These are phyloP conservation scores for Drosera capensis DNA, from an alignment of 148 eudicot species.

Conservation along the genomic window DNA sequence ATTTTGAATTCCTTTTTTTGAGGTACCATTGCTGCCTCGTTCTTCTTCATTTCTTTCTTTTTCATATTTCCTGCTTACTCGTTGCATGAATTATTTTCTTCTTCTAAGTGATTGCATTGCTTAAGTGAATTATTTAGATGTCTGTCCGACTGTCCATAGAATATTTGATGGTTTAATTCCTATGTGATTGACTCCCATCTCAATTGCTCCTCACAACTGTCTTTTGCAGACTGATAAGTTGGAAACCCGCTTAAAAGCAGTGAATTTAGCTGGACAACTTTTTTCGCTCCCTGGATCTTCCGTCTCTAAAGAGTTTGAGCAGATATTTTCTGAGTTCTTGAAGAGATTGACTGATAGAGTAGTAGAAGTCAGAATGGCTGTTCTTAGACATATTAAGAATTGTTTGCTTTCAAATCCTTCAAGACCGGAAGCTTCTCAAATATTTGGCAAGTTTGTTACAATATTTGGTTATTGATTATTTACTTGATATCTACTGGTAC, in stretches of 20 bases:
- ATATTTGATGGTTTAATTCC: too few relatives aligned
- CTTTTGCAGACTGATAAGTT: conserved; percentile 60
- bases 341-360: conserved; percentile 83
- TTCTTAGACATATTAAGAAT: conserved; percentile 58
- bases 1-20: too few relatives aligned
- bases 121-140: too few relatives aligned
- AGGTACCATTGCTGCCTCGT: too few relatives aligned
- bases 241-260: conserved; percentile 71
- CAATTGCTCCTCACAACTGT: not conserved
- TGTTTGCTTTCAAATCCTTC: conserved; percentile 66
- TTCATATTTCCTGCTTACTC: too few relatives aligned
- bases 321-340: conserved; percentile 74
- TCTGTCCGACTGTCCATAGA: too few relatives aligned
- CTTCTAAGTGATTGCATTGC: too few relatives aligned
- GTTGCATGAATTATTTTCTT: too few relatives aligned
- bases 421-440: conserved; percentile 69
- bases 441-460: conserved; percentile 41
- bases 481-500: conserved; percentile 1
- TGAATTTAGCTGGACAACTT: conserved; percentile 73
- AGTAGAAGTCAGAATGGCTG: conserved; percentile 75
- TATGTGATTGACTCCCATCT: too few relatives aligned
- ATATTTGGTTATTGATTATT: conserved; percentile 1
- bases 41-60: too few relatives aligned
- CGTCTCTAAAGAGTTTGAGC: conserved; percentile 57
- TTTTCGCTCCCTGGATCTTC: conserved; percentile 66